Conservation (phyloP, 345 rosid genomes). For the Euphorbia lathyris region DNA sequence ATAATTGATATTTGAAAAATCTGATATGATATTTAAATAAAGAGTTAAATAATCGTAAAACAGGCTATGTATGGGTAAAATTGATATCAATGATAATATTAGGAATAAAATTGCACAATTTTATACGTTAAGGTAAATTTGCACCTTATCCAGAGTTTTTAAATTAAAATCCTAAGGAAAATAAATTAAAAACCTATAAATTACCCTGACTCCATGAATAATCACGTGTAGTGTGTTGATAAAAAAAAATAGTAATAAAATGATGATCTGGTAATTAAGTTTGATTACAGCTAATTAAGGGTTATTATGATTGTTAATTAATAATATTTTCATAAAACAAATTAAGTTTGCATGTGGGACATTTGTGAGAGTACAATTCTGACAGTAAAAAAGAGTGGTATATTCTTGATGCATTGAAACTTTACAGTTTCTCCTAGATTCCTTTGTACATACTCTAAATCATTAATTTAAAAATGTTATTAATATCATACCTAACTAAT, state of each 20-base stretch:
- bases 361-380: conserved; percentile 16
- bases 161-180: background rate
- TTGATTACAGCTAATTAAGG: conserved; percentile 29
- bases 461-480: background rate
- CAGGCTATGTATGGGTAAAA: too few relatives aligned
- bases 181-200: background rate
- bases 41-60: too few relatives aligned
- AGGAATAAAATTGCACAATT: too few relatives aligned
- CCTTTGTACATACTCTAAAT: conserved; percentile 13
- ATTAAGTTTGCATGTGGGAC: conserved; percentile 28
- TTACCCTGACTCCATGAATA: conserved; percentile 1
- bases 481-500: background rate
- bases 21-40: too few relatives aligned
- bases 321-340: background rate
- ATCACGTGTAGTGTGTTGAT: conserved; percentile 16
- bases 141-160: background rate
- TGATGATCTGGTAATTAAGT: conserved; percentile 6
- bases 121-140: too few relatives aligned
- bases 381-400: conserved; percentile 4
- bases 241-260: conserved; percentile 16
- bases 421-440: conserved; percentile 6
- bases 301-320: background rate
- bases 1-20: too few relatives aligned
- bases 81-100: too few relatives aligned
- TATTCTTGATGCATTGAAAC: conserved; percentile 15